Evolutionary conservation across 1,284 basidiomycete species (phyloP).

Genomic region (Ganoderma meredithae): DNA sequence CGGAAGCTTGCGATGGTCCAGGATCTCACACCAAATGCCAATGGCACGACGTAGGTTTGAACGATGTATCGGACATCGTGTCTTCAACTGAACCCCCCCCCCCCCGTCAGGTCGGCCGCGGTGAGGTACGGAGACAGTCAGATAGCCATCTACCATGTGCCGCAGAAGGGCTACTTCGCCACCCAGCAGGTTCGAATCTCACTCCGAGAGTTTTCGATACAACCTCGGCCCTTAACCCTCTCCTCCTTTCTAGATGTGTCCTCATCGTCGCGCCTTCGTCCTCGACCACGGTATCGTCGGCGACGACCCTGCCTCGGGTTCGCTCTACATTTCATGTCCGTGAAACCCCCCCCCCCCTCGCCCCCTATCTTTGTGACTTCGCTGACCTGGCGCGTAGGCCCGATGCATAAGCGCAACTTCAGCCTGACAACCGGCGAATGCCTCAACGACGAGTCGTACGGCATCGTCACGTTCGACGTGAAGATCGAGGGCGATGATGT

Average conservation of each 20-base stretch:
- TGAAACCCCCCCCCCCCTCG: conserved; percentile 11
- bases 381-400: conserved; percentile 47
- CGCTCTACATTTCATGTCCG: conserved; percentile 54
- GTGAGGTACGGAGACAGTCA: conserved; percentile 79
- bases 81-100: neutral
- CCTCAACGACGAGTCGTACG: conserved; percentile 69
- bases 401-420: conserved; percentile 80
- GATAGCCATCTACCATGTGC: conserved; percentile 72
- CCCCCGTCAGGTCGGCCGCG: conserved; percentile 49
- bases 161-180: conserved; percentile 65
- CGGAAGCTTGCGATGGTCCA: conserved; percentile 55
- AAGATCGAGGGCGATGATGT: conserved; percentile 56
- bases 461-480: conserved; percentile 72
- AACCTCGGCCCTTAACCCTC: neutral
- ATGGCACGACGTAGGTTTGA: conserved; percentile 55
- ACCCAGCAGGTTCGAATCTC: conserved; percentile 63
- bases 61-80: neutral
- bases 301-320: conserved; percentile 59
- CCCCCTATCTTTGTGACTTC: conserved; percentile 11
- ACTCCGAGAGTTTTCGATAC: neutral
- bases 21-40: conserved; percentile 60
- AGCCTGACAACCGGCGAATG: conserved; percentile 65
- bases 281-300: conserved; percentile 75
- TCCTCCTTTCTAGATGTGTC: conserved; percentile 53
- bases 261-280: conserved; percentile 74